Evolutionary conservation across 257 asterid genomes (phyloP), one percentile per base, ranked within the genome.

Genomic region (Solanum tarapatanum): DNA sequence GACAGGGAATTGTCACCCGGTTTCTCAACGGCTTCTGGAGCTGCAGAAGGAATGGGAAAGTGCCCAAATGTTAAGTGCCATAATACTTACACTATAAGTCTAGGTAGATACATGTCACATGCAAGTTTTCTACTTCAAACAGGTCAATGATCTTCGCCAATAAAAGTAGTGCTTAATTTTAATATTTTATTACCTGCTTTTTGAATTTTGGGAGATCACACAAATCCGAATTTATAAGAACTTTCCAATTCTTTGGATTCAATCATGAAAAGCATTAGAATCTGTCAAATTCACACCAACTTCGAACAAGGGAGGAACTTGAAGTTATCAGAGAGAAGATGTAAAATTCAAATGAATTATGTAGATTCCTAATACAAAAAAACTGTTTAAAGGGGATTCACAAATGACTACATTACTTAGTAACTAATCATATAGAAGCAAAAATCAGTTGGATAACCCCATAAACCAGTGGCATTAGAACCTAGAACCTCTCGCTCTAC

Each of bases 21-120:
- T 91, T 93, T 95, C 89, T 97, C 98, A 83, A 97, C 98, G 58
- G 92, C 90, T 88, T 94, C 98, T 26, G 98, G 99, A 87, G 95
- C 99, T 97, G 95, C 91, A 86, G n/a, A 41, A 77, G 77, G 83
- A 90, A 79, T 9, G 24, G 75, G 85, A 39, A 86, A 88, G 66
- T 33, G 84, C 37, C 26, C 30, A 72, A 79, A 45, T 16, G 39
- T 62, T 28, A 48, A 82, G 68, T 48, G 62, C 13, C 62, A 43
- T 77, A 39, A 24, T 43, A 13, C 45, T 75, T 48, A 48, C 41
- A 48, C 26, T 17, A 45, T 16, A 48, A 30, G 6, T 80, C 68
- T 28, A 45, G 69, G 26, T 9, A 48, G 19, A 48, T 28, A 80
- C 26, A 8, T 16, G 85, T 48, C 85, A 80, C 68, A 45, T 45